Conservation (phyloP, 2,329 filamentous ascomycete species). For the Aspergillus sp. region DNA sequence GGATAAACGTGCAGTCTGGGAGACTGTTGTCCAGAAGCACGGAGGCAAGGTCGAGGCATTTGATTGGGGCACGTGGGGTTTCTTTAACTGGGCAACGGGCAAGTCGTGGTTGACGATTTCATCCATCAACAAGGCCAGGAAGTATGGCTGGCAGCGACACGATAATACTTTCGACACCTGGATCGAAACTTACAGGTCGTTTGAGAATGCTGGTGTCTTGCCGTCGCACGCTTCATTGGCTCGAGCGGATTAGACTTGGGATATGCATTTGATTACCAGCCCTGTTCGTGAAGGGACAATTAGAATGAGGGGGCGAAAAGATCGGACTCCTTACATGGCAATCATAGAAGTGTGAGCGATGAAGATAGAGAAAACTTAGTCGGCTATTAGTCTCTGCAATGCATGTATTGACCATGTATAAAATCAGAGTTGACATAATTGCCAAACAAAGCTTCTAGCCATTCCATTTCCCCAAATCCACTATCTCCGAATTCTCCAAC, state of each 20-base stretch:
- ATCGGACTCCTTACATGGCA: no score
- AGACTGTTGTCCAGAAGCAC: slow-evolving; percentile 22
- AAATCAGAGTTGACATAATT: neutral
- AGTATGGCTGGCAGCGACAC: slow-evolving; percentile 24
- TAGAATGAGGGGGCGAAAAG: no score
- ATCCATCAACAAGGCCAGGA: slow-evolving; percentile 26
- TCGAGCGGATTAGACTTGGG: neutral
- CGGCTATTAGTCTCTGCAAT: neutral
- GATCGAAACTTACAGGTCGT: slow-evolving; percentile 27
- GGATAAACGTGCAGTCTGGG: slow-evolving; percentile 27
- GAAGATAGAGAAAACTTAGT: neutral
- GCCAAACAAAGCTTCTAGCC: slow-evolving; percentile 5
- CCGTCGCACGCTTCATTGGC: slow-evolving; percentile 11
- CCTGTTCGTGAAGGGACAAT: no score
- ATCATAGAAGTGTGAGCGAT: no score
- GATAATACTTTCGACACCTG: slow-evolving; percentile 25
- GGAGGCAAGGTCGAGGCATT: slow-evolving; percentile 26
- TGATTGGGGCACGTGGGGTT: slow-evolving; percentile 30
- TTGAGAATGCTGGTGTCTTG: slow-evolving; percentile 26
- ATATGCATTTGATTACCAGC: no score
- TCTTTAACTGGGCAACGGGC: slow-evolving; percentile 27
- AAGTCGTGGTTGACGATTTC: slow-evolving; percentile 27
- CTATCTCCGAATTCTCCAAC: neutral
- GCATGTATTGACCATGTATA: neutral
- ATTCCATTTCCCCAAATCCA: neutral